Evolutionary conservation across 192 early-diverging fungal genomes (phyloP), one percentile per base, ranked within the genome.

Genomic region (Podila clonocystis): DNA sequence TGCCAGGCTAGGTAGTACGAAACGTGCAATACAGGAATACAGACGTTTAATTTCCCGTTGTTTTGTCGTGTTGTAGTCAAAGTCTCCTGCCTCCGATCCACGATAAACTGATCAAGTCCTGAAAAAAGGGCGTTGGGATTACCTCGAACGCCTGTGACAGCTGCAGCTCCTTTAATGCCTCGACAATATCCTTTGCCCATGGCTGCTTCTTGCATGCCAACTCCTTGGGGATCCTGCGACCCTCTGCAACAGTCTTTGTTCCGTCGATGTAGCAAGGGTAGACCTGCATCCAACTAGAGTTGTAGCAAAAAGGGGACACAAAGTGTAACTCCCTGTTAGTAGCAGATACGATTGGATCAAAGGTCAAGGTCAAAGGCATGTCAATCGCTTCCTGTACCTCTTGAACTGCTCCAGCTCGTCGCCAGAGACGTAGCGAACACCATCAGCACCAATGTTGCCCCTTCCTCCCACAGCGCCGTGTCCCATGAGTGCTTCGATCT

Each of bases 181-280:
- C 71, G 1, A 91, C 88, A 41, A 94, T 85, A 64, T 92, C 91
- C 55, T 88, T 86, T 7, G 84, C 91, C 62, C 88, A 86, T 19
- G 91, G 91, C 26, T 85, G 82, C 26, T 88, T 86, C 1, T 91
- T 80, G 17, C 76, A 79, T 19, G 91, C 88, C 66, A 85, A 62
- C 12, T 36, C 50, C 33, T 85, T 82, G 22, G 86, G 69, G 50
- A 94, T 90, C 64, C 84, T 87, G 63, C 93, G 91, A 9, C 93
- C 93, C 55, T 89, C 70, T 34, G 82, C 74, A 15, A 90, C 61
- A 0, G 91, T 90, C 58, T 89, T 87, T 20, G 82, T 77, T 17
- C 78, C 83, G 74, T 94, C 91, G 68, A 94, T 91, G 58, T 94
- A 94, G 34, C 87, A 83, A 30, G 93, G 93, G 74, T 94, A 94